Base-by-base conservation (phyloP, 768 basidiomycete species). In the Lentinula detonsa region DNA sequence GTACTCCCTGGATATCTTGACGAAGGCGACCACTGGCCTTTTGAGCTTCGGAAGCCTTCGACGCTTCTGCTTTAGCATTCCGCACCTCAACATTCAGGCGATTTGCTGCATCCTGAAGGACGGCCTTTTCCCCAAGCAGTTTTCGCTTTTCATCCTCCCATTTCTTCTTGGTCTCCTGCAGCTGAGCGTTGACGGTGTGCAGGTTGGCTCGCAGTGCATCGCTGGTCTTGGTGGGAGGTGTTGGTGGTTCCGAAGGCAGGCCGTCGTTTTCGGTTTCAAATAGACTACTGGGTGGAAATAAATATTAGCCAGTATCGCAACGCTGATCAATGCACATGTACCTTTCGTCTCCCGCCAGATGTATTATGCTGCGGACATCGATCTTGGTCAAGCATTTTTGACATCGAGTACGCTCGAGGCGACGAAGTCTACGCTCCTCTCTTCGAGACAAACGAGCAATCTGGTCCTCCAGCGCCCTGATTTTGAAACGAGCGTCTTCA, bases 141-240 rank as follows among this genome's bases (percentile, higher is more conserved):
- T 80, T 77, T 37, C 73, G 75, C 68, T 80, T 84, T 66, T 91
- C 90, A n/a, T 80, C 76, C 31, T 82, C 81, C 91, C 91, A 92
- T 68, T 83, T 77, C 49, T 76, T 78, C 75, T 82, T 88, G 77
- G 93, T 82, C 40, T 73, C 72, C 18, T 81, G 80, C 33, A 93
- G 77, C 63, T 92, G 83, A 3, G 70, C 62, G 61, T 90, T 90
- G 60, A 90, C 85, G 5, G 77, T 73, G 60, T 78, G 80, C 51
- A 93, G 70, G 58, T 91, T 82, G 15, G 75, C 70, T 35, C 80
- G 81, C 37, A 92, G 74, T 2, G 78, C 83, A 61, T 91, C 90
- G 53, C 81, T 85, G 2, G 87, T 85, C 67, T 79, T 82, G 6
- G 85, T 86, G 2, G 85, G 85, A 21, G 88, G 86, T 1, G 86